These are phyloP conservation scores for Oryza australiensis DNA, from an alignment of 176 grass and related monocot species.

Conservation along the genomic window DNA sequence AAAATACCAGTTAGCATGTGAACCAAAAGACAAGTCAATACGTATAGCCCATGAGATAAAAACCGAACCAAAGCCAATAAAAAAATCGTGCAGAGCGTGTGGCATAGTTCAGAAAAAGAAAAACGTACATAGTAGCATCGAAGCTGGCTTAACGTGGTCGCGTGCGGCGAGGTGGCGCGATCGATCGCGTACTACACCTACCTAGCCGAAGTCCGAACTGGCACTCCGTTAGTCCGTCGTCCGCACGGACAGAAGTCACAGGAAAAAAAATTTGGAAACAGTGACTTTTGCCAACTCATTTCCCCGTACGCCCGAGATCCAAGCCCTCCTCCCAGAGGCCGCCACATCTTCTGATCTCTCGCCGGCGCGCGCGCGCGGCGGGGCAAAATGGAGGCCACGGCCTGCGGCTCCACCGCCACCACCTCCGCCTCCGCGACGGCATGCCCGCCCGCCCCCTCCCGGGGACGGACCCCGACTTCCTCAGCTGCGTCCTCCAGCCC, in stretches of 20 bases:
- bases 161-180: no score
- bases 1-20: no score
- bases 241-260: conserved; percentile 38
- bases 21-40: no score
- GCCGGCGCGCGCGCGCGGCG: conserved; percentile 17
- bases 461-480: conserved; percentile 70
- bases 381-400: conserved; percentile 33
- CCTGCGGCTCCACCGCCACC: background rate
- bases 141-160: no score
- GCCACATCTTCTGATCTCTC: conserved; percentile 25
- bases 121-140: no score
- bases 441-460: background rate
- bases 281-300: conserved; percentile 26
- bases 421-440: background rate
- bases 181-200: no score
- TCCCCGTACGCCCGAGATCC: conserved; percentile 40
- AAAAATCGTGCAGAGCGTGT: no score
- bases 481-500: conserved; percentile 88
- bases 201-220: no score
- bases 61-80: no score
- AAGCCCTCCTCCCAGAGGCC: background rate
- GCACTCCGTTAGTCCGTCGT: background rate
- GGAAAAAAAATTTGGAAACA: background rate
- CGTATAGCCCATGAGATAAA: no score
- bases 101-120: no score